Evolutionary conservation across 208 protist species (phyloP), one percentile per base, ranked within the genome.

Genomic region (Trichomonas tenax): DNA sequence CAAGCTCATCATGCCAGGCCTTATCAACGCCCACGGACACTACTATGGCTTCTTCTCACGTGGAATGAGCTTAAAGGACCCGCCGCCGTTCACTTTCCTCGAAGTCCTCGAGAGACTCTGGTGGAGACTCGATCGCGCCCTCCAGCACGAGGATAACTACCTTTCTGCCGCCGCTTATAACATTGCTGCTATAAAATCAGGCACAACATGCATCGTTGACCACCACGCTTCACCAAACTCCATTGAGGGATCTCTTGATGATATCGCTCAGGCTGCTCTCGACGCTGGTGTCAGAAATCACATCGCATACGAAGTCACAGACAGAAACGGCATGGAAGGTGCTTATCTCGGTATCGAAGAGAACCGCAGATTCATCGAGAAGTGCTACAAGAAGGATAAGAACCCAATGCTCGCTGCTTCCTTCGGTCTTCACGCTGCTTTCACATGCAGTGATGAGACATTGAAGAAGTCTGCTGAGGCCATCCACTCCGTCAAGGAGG

Each of bases 281-380:
- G 86, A 93, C 38, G 41, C 40, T 51, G 40, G 44, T 38, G 44
- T 93, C 31, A 38, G 86, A 34, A 93, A 93, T 51, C 40, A 93
- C 36, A 93, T 93, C 46, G 86, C 86, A 23, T 93, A 93, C n/a
- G 86, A 93, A 93, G 86, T 93, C 14, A 93, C 86, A 34, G 86
- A 93, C 31, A 23, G 86, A 8, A 93, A 93, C 51, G 86, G 86
- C 6, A 51, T 93, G 44, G 86, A 93, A 34, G 86, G 86, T 38
- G 86, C 86, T 23, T 51, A 93, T 51, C 8, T 26, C 15, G 86
- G 86, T 9, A 93, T 93, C 26, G 86, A 93, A 51, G 86, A 93
- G 44, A 93, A 93, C 31, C 23, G 86, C 8, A 4, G 86, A 8
- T 93, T 93, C 36, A 93, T 93, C 46, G 86, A 93, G 36, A 4